Conservation (phyloP, 23 red algal species). For the Pyropia haitanensis region DNA sequence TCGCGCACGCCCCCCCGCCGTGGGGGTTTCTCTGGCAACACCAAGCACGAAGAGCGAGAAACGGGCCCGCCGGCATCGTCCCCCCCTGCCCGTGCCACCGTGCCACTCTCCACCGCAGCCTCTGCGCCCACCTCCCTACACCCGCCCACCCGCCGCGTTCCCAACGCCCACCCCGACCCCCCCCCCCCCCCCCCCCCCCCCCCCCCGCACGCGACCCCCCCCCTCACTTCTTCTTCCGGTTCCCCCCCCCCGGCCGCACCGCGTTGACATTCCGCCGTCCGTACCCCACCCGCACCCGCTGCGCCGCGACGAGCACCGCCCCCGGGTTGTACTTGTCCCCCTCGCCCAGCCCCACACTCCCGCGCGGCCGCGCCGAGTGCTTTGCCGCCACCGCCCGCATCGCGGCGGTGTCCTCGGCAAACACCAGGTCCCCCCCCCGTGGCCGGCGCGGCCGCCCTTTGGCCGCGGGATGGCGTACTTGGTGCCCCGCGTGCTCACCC, state of each 20-base stretch:
- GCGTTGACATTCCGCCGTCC: conserved; percentile 48
- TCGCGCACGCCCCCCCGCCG: too few relatives aligned
- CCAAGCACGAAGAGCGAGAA: too few relatives aligned
- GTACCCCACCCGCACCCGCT: conserved; percentile 53
- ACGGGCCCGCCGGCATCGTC: too few relatives aligned
- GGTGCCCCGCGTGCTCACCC: conserved; percentile 38
- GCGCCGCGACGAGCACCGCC: conserved; percentile 32
- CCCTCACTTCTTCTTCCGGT: conserved; percentile 4
- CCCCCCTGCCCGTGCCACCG: too few relatives aligned
- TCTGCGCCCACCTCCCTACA: too few relatives aligned
- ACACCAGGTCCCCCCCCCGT: conserved; percentile 38
- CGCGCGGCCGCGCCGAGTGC: conserved; percentile 28
- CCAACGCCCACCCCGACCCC: too few relatives aligned
- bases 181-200: too few relatives aligned
- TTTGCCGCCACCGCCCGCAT: conserved; percentile 18
- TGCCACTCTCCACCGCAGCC: too few relatives aligned
- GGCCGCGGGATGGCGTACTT: conserved; percentile 91
- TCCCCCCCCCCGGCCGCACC: conserved; percentile 12
- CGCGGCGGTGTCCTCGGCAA: conserved; percentile 73
- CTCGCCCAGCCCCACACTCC: conserved; percentile 58
- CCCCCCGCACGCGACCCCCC: too few relatives aligned
- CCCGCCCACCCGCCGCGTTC: too few relatives aligned
- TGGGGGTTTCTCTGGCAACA: too few relatives aligned
- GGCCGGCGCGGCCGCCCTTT: conserved; percentile 62
- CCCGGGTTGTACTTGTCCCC: conserved; percentile 72